Percentiles rank a stretch among this genome's conserved stretches.
Evolutionary conservation across 257 asterid genomes (phyloP).

Genomic region (Nicotiana tabacum): DNA sequence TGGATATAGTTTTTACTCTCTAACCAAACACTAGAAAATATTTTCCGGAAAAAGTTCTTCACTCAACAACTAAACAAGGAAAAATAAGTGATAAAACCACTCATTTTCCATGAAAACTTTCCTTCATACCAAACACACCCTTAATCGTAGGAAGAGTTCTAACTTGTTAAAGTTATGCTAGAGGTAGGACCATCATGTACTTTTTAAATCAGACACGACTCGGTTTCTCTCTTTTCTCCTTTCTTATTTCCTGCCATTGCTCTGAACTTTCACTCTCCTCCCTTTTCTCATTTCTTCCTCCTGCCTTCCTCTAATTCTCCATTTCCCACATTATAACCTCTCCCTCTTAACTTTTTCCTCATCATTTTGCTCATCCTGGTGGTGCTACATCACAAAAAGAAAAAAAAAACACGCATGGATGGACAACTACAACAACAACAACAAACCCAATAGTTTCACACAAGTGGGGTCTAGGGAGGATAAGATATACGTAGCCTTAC

Average conservation of each 20-base stretch:
- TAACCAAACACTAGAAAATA: too few species aligned
- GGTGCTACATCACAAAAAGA: neutral
- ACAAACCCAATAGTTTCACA: too few species aligned
- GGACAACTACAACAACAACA: neutral
- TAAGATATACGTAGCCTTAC: too few species aligned
- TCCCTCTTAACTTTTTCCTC: slow-evolving; percentile 1
- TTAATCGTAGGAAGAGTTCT: neutral
- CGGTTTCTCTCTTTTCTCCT: neutral
- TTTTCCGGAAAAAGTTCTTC: too few species aligned
- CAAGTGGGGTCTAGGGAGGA: too few species aligned
- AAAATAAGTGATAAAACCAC: too few species aligned
- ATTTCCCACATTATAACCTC: neutral
- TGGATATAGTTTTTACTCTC: too few species aligned
- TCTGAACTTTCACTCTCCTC: neutral
- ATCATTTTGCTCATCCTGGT: neutral
- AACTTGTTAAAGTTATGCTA: neutral
- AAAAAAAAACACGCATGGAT: neutral
- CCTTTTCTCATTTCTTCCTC: neutral
- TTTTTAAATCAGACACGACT: neutral
- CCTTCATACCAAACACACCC: too few species aligned
- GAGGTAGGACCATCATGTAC: neutral
- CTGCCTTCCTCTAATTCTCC: neutral
- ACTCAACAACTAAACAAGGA: too few species aligned
- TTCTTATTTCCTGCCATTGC: neutral
- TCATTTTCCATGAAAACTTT: too few species aligned